Evolutionary conservation across 2,329 filamentous ascomycete genomes (phyloP).

Genomic region (Alternaria sp.): DNA sequence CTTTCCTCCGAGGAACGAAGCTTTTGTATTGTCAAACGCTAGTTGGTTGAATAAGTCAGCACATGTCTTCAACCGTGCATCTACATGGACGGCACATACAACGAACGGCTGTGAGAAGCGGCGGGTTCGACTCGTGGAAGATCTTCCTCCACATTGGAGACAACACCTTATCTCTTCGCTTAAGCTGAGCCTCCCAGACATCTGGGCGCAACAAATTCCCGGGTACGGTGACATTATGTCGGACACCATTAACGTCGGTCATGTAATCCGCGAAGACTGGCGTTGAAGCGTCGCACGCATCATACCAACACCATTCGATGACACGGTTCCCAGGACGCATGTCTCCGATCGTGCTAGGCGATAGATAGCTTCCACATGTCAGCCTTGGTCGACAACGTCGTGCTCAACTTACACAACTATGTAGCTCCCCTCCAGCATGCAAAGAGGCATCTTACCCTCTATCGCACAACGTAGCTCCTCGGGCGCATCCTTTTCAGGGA

Average conservation of each 20-base stretch:
- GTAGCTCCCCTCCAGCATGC: constrained; percentile 9
- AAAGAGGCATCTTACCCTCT: constrained; percentile 9
- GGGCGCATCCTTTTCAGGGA: constrained; percentile 12
- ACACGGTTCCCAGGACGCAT: constrained; percentile 44
- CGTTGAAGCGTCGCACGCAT: constrained; percentile 42
- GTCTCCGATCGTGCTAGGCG: constrained; percentile 47
- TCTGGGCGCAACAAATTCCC: constrained; percentile 41
- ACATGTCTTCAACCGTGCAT: background rate
- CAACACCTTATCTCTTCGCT: constrained; percentile 28
- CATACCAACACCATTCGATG: constrained; percentile 56
- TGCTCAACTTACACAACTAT: constrained; percentile 7
- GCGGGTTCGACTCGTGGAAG: constrained; percentile 41
- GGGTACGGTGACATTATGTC: constrained; percentile 50
- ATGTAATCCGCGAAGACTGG: constrained; percentile 47
- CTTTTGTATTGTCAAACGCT: constrained; percentile 40
- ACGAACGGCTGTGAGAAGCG: constrained; percentile 54
- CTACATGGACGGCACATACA: constrained; percentile 8
- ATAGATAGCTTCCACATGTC: constrained; percentile 38
- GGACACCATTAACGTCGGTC: constrained; percentile 48
- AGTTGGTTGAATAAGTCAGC: background rate
- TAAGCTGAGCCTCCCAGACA: constrained; percentile 43
- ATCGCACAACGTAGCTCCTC: constrained; percentile 9
- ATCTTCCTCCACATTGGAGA: constrained; percentile 48
- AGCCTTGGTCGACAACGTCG: background rate
- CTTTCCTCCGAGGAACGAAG: constrained; percentile 47